Base-by-base conservation (phyloP, 306 rosid genomes). In the Malus fusca region DNA sequence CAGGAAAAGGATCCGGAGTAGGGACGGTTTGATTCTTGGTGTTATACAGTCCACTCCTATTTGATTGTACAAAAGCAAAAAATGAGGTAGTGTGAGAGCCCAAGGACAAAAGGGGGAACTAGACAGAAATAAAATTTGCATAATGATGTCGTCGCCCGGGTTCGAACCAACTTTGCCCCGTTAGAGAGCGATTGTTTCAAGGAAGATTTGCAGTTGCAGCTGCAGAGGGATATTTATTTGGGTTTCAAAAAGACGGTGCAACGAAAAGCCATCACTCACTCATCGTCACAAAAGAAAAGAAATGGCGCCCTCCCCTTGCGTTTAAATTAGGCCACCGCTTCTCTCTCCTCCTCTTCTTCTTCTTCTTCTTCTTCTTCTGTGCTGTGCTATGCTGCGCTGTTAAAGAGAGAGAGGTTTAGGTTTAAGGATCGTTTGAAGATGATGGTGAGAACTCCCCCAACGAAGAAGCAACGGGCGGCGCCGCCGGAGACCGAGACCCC, bases 371-470 rank as follows among this genome's bases (percentile, higher is more conserved):
- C 44, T 11, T 44, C 1, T 22, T 23, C 28, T 33, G 37, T 33
- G 37, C 37, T 6, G 8, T n/a, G 31, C 22, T 6, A 26, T 13
- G 55, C 55, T 15, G 55, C 6, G 26, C 33, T 4, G 66, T 12
- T 60, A 64, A 6, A 30, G 42, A 46, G 69, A 52, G 58, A 18
- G 42, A 5, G 18, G 37, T 5, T 21, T 66, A 35, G 70, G 51
- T 51, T 33, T 35, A 35, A 44, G 18, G 70, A 9, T 64, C 2
- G 48, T 4, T 30, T n/a, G 71, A 46, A 52, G 82, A 94, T 94
- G 97, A 90, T 92, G 1, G 59, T 88, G 42, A 79, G 96, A 81
- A 92, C 96, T 81, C 98, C 96, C 37, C 92, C 87, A 1, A 58
- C 87, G 37, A 94, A 94, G 92, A 90, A 84, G 89, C 88, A 82